Conservation (phyloP, 208 protist species). For the Novymonas esmeraldas region DNA sequence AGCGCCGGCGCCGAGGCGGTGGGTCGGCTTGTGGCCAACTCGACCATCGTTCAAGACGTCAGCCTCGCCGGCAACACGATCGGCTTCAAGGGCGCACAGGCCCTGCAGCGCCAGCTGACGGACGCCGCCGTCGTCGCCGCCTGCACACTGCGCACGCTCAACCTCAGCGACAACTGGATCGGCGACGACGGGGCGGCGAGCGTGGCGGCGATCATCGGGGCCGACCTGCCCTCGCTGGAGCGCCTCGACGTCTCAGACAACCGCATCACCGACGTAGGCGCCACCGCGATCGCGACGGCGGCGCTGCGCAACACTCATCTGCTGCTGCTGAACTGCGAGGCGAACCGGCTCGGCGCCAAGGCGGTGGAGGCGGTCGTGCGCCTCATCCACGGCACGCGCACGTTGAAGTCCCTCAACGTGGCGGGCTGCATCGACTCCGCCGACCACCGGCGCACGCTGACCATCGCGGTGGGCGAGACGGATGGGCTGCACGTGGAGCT, state of each 20-base stretch:
- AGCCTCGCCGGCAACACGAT: constrained; percentile 82
- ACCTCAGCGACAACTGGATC: constrained; percentile 77
- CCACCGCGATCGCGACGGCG: constrained; percentile 49
- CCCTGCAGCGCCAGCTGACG: constrained; percentile 47
- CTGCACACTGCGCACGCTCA: constrained; percentile 50
- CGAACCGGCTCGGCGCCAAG: constrained; percentile 68
- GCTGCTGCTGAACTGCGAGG: constrained; percentile 49
- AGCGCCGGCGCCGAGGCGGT: constrained; percentile 68
- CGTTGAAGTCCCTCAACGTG: constrained; percentile 82
- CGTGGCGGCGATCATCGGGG: constrained; percentile 60
- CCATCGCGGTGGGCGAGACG: constrained; percentile 59
- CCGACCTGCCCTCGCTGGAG: constrained; percentile 59
- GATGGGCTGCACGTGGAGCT: constrained; percentile 80
- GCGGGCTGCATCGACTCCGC: constrained; percentile 52
- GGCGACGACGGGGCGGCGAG: constrained; percentile 81
- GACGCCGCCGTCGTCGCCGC: constrained; percentile 28
- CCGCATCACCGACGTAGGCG: constrained; percentile 67
- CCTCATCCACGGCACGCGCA: constrained; percentile 55
- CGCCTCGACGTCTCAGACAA: constrained; percentile 75
- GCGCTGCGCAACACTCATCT: constrained; percentile 68
- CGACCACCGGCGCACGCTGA: constrained; percentile 59
- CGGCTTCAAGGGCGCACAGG: constrained; percentile 71
- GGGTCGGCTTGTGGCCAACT: constrained; percentile 63
- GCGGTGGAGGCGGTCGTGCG: constrained; percentile 51
- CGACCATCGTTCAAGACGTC: constrained; percentile 62